A percentile compares a stretch with the other conserved stretches of the same genome.
These are phyloP conservation scores for Iris pallida DNA, from an alignment of 116 monocot species.

Conservation along the genomic window DNA sequence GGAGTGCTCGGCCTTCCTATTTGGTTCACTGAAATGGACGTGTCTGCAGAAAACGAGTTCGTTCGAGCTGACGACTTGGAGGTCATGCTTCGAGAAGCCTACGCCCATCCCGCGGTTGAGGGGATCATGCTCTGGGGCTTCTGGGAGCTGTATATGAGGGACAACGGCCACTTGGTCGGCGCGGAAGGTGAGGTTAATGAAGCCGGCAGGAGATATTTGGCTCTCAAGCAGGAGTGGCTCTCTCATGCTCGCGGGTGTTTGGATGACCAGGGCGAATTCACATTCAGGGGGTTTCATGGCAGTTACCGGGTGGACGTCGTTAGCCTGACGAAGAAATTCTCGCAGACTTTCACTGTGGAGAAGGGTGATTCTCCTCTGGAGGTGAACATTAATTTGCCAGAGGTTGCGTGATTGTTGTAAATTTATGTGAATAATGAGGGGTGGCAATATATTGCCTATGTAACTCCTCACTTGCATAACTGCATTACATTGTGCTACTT, in stretches of 20 bases:
- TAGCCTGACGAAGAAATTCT: conserved; percentile 35
- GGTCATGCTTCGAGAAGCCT: conserved; percentile 77
- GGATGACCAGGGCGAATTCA: conserved; percentile 61
- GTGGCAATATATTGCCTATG: too few relatives aligned
- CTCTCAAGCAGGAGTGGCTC: conserved; percentile 77
- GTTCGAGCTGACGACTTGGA: conserved; percentile 89
- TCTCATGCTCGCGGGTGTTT: conserved; percentile 52
- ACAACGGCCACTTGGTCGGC: conserved; percentile 57
- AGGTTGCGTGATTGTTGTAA: background rate
- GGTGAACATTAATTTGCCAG: conserved; percentile 39
- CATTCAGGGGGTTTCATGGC: conserved; percentile 79
- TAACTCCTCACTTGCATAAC: too few relatives aligned
- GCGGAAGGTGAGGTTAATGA: conserved; percentile 91
- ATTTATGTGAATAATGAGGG: background rate
- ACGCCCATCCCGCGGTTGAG: conserved; percentile 78
- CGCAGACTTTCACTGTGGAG: conserved; percentile 54
- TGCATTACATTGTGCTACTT: too few relatives aligned
- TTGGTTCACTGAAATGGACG: conserved; percentile 91
- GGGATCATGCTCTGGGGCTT: conserved; percentile 92
- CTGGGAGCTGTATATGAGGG: conserved; percentile 86
- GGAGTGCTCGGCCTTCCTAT: conserved; percentile 62
- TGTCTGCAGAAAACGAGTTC: conserved; percentile 64
- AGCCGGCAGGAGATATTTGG: conserved; percentile 62
- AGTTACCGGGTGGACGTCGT: conserved; percentile 54
- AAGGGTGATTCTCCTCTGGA: conserved; percentile 57